Base-by-base conservation (phyloP, 192 early-diverging fungal species). In the Linnemannia hyalina region DNA sequence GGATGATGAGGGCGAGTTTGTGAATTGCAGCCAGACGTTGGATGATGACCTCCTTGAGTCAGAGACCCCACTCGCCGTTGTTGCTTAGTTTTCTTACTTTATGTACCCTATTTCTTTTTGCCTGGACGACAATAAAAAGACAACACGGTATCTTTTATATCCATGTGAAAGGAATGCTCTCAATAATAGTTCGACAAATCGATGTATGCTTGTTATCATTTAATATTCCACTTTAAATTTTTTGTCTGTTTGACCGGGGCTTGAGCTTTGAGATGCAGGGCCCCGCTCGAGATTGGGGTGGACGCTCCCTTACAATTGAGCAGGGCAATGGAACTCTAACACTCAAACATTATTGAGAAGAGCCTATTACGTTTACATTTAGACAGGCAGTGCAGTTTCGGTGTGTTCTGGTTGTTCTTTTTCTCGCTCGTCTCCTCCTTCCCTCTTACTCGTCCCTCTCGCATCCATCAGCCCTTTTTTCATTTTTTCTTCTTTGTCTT, bases 1-100 rank as follows among this genome's bases (percentile, higher is more conserved):
- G 6, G 60, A 42, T 41, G 78, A 81, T 35, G 80, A 81, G 41
- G 80, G 18, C 11, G 80, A 81, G 35, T 81, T 75, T 75, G 73
- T 75, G 6, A 75, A 70, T 20, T 75, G 80, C 52, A 70, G 47
- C 49, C 41, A 63, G 35, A 70, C 72, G 23, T 13, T 68, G 57
- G 72, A 75, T 16, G 73, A 74, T 52, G 74, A 75, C 9, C 32
- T 65, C 11, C 60, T 8, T 65, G 60, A 65, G 29, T 29, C 60
- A 15, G 60, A 65, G 29, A 15, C 2, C 60, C 29, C 23, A 8
- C n/a, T 9, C 7, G 29, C 29, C 29, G 13, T 65, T 9, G 60
- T 15, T 65, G 29, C 13, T 32, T 65, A 65, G 60, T 65, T 5
- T 60, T 4, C 0, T 29, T 60, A 46, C 44, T 0, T 65, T 65